Base-by-base conservation (phyloP, 768 basidiomycete genomes). In the Termitomyces sp. region DNA sequence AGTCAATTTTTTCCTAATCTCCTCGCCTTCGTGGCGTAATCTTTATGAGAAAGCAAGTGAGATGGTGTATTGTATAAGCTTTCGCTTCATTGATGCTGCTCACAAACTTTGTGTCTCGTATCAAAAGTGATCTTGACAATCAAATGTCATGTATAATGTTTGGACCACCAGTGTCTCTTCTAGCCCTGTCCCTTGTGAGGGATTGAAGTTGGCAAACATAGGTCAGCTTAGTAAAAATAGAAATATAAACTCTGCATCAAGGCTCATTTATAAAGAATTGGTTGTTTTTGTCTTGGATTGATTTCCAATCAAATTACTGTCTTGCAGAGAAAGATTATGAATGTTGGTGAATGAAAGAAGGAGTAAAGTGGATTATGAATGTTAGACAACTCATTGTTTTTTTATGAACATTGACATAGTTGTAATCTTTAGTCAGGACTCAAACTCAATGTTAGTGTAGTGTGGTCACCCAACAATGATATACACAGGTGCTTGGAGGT, bases 401-500 rank as follows among this genome's bases (percentile, higher is more conserved):
- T 23, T 2, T 23, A 23, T 23, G 23, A 1, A 23, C 23, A 23
- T 23, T 23, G 23, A 23, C 23, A 23, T 23, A 23, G 23, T 23
- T 23, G 23, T 23, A 23, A 2, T 23, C 1, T 1, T 23, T 23
- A 23, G 23, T 23, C 1, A 23, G 21, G 14, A 7, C 41, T 42
- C 8, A 33, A 33, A 33, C 11, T 33, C 9, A 10, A 33, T 9
- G 33, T 10, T 33, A 33, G 33, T 33, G 30, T 23, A 23, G 23
- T 23, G 23, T 23, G 1, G 1, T 23, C 64, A 55, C 49, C 66
- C 67, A 15, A 62, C 67, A 3, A 68, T 53, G 28, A 62, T 60
- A 44, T 68, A 66, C 6, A 60, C 57, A 8, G 64, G 61, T 9
- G 62, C 64, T 57, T 65, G 63, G 10, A 62, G 63, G 54, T 68